Evolutionary conservation across 805 yeast species (phyloP), one percentile per base, ranked within the genome.

Genomic region (Ascoidea asiatica): DNA sequence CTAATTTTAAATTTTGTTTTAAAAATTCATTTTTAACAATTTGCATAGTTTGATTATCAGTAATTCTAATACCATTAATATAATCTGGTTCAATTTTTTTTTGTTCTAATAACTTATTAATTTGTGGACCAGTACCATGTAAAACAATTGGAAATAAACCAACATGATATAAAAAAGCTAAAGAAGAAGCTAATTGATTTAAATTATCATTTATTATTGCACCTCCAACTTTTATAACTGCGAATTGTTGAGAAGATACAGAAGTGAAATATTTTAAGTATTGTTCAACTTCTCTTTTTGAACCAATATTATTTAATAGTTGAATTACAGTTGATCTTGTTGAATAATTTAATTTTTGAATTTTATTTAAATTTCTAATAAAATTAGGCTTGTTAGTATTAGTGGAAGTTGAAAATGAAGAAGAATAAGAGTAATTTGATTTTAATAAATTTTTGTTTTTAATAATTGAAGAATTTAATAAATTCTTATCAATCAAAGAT

Each of bases 51-150:
- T 81, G 78, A 46, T 84, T 81, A 61, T 92, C 94, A 21, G 99
- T 92, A 60, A 92, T 86, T 58, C 99, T 77, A 56, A 92, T 92
- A 6, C 99, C 99, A 58, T 92, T 97, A 49, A 81, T 82, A 62
- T 92, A 92, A 52, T 85, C 87, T 4, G 99, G 97, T 61, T 85
- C 97, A 29, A 92, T 86, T 38, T 96, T 96, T 63, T 86, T 95
- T 43, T 79, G 80, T 63, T 92, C 98, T 48, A 92, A 72, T 53
- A 88, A 76, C 56, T 84, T 95, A 61, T 92, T 92, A 66, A 92
- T 92, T 66, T 92, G 99, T 5, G 99, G 99, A 18, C 99, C 99
- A 1, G 98, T 92, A 22, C 99, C 99, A 60, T 92, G 99, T 47
- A 92, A 73, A 7, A 92, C 95, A 50, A 92, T 88, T 21, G 99